Base-by-base conservation (phyloP, 2,329 filamentous ascomycete genomes). In the Aureobasidium sp. region DNA sequence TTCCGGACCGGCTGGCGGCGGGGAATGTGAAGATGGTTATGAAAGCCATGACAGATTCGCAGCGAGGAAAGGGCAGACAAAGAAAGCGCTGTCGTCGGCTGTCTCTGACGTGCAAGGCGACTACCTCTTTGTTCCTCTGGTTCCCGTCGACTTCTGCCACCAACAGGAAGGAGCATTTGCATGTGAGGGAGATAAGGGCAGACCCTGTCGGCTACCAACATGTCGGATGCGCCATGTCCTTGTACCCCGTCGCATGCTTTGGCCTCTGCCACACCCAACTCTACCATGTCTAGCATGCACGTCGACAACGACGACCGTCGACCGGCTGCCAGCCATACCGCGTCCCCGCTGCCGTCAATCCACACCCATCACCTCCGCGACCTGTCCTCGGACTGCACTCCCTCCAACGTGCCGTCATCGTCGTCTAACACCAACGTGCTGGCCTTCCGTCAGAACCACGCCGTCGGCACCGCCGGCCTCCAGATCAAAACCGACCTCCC, bases 401-500 rank as follows among this genome's bases (percentile, higher is more conserved):
- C 29, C 13, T 19, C 54, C 7, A 19, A 40, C 19, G 15, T 19
- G 10, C 29, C 35, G n/a, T 58, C 55, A 6, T 40, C 35, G 9
- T 60, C 57, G n/a, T 43, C 46, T 9, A 38, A 23, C 46, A 8
- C 46, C n/a, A 50, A 46, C 46, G 19, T 37, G 8, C 43, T 47
- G 25, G 35, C 57, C 46, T 53, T 43, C 31, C 58, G 58, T 19
- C 47, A 54, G n/a, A 49, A 49, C 46, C 47, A 40, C 47, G 38
- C 49, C 11, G 58, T 47, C 49, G 21, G 38, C 40, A 19, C 58
- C 10, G 58, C 58, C 10, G 58, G 58, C 17, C 58, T 60, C 11
- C 58, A 60, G 37, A 60, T 60, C 13, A 31, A 31, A 8, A 60
- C 58, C 10, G 58, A 60, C 31, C 27, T 60, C 15, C 57, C 45